A percentile compares a stretch with the other conserved stretches of the same genome.
Evolutionary conservation across 2,329 filamentous ascomycete genomes (phyloP).

Genomic region (Sclerotinia sclerotiorum): DNA sequence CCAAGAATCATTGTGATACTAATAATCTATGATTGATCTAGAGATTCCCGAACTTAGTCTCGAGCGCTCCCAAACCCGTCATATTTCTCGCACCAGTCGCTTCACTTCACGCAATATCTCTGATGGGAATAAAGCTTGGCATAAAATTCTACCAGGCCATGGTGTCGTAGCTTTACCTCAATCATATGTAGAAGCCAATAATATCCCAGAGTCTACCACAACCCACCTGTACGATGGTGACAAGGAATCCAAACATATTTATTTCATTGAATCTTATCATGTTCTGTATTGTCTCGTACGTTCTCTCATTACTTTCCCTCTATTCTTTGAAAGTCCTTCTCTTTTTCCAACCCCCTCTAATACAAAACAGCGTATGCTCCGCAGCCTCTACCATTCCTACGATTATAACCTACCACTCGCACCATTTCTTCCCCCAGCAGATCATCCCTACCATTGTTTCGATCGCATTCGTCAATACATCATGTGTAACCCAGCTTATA

Average conservation of each 20-base stretch:
- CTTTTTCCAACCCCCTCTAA: background rate
- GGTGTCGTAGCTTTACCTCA: slow-evolving; percentile 1
- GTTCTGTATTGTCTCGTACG: slow-evolving; percentile 16
- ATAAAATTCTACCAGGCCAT: background rate
- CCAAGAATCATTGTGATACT: background rate
- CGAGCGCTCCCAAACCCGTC: background rate
- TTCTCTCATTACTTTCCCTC: background rate
- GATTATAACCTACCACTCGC: background rate
- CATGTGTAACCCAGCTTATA: slow-evolving; percentile 25
- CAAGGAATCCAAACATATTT: slow-evolving; percentile 4
- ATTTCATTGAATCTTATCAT: slow-evolving; percentile 21
- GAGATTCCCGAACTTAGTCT: slow-evolving; percentile 6
- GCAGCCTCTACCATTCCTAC: background rate
- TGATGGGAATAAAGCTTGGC: slow-evolving; percentile 9
- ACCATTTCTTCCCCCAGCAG: background rate
- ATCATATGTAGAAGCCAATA: background rate
- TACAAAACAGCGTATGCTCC: slow-evolving; percentile 3
- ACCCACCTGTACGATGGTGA: slow-evolving; percentile 3
- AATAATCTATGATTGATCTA: background rate
- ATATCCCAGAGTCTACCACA: background rate
- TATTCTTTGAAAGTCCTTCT: background rate
- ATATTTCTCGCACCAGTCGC: background rate
- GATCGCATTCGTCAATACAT: slow-evolving; percentile 23
- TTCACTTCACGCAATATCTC: slow-evolving; percentile 5
- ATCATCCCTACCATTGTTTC: slow-evolving; percentile 23